Evolutionary conservation across 2,329 filamentous ascomycete genomes (phyloP).

Genomic region (Neopestalotiopsis rosae): DNA sequence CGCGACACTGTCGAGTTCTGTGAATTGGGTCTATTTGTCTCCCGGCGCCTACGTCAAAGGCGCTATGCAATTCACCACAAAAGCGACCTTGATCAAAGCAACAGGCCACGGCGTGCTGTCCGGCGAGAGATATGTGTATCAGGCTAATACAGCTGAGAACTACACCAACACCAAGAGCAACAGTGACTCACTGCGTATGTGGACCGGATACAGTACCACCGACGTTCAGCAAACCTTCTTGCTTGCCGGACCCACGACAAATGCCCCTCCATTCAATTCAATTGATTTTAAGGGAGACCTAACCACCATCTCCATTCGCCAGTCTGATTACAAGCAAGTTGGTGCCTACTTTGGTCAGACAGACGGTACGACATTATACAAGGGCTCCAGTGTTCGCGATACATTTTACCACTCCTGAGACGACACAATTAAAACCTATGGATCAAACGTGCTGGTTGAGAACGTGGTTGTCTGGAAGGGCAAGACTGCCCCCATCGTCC

Average conservation of each 20-base stretch:
- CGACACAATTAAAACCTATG: constrained; percentile 43
- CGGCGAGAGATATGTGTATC: constrained; percentile 44
- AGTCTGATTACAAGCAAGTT: constrained; percentile 44
- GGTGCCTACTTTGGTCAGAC: constrained; percentile 43
- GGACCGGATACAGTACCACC: constrained; percentile 28
- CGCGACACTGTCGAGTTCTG: constrained; percentile 28
- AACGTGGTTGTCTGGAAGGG: constrained; percentile 37
- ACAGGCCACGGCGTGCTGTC: constrained; percentile 42
- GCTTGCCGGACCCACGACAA: constrained; percentile 35
- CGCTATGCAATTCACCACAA: constrained; percentile 37
- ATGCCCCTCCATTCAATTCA: constrained; percentile 42
- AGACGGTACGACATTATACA: constrained; percentile 41
- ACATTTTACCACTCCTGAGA: constrained; percentile 43
- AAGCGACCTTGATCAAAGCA: constrained; percentile 31
- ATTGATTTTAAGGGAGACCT: constrained; percentile 35
- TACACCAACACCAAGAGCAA: constrained; percentile 37
- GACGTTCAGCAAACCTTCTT: constrained; percentile 31
- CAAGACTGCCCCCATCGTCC: constrained; percentile 38
- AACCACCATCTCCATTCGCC: constrained; percentile 28
- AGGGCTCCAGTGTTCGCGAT: constrained; percentile 33
- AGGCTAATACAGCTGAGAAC: constrained; percentile 36
- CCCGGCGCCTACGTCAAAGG: constrained; percentile 44
- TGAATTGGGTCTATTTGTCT: constrained; percentile 35
- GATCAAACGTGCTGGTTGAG: constrained; percentile 32
- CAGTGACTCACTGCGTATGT: constrained; percentile 37